These are phyloP conservation scores for Yamadazyma songkhlaensis DNA, from an alignment of 1,139 yeast species.

Conservation along the genomic window DNA sequence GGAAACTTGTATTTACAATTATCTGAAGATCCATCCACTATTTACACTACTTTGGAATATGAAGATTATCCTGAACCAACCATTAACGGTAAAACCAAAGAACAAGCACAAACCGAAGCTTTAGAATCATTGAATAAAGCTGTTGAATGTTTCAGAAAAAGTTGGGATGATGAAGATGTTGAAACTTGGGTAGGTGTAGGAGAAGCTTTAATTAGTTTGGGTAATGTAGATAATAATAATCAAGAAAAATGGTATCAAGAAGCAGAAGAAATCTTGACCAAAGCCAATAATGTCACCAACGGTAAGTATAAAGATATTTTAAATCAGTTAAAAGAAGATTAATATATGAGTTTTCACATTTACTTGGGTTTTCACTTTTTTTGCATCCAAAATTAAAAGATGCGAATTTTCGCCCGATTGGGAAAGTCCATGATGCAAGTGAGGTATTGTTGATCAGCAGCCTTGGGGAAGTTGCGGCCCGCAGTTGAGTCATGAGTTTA, in stretches of 20 bases:
- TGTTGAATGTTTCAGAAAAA: slow-evolving; percentile 50
- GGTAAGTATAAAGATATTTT: slow-evolving; percentile 67
- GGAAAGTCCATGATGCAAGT: too few species aligned
- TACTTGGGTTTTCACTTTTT: too few species aligned
- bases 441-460: too few species aligned
- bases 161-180: slow-evolving; percentile 72
- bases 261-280: slow-evolving; percentile 62
- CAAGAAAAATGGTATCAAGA: slow-evolving; percentile 62
- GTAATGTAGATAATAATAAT: slow-evolving; percentile 65
- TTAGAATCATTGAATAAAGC: slow-evolving; percentile 53
- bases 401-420: too few species aligned
- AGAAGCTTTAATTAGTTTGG: slow-evolving; percentile 78
- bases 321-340: slow-evolving; percentile 28
- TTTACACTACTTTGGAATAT: slow-evolving; percentile 55
- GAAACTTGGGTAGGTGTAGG: slow-evolving; percentile 80
- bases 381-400: too few species aligned
- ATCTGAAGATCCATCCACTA: slow-evolving; percentile 59
- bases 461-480: too few species aligned
- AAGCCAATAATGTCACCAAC: slow-evolving; percentile 74
- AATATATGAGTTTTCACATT: too few species aligned
- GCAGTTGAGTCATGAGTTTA: too few species aligned
- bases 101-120: slow-evolving; percentile 50
- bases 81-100: slow-evolving; percentile 37
- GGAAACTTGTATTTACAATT: slow-evolving; percentile 65
- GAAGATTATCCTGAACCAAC: slow-evolving; percentile 49